These are phyloP conservation scores for Neocallimastix lanati DNA, from an alignment of 192 early-diverging fungal genomes.

Conservation along the genomic window DNA sequence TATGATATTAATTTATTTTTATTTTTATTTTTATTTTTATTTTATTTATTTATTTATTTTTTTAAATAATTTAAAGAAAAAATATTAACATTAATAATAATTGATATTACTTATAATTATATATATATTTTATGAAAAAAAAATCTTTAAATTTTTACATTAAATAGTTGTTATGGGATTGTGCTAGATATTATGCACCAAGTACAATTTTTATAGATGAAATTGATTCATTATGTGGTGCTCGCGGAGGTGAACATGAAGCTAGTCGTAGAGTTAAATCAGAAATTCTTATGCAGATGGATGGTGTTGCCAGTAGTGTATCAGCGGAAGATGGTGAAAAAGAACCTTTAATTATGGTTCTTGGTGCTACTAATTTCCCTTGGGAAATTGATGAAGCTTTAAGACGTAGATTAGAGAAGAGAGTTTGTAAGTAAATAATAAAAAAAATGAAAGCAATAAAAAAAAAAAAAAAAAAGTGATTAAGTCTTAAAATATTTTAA, in stretches of 20 bases:
- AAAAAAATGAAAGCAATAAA: constrained; percentile 1
- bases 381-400: constrained; percentile 51
- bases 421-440: constrained; percentile 25
- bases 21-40: too few relatives aligned
- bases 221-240: constrained; percentile 32
- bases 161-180: constrained; percentile 31
- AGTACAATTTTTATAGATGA: constrained; percentile 48
- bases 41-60: too few relatives aligned
- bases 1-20: constrained; percentile 3
- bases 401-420: constrained; percentile 35
- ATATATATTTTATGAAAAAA: too few relatives aligned
- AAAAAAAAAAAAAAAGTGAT: background rate
- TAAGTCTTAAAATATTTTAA: background rate
- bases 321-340: constrained; percentile 2
- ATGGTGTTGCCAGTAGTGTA: constrained; percentile 22
- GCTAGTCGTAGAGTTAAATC: constrained; percentile 25
- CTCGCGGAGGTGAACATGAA: constrained; percentile 16
- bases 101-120: too few relatives aligned
- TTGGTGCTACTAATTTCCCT: constrained; percentile 50
- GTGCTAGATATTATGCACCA: constrained; percentile 40
- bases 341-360: constrained; percentile 35
- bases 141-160: too few relatives aligned
- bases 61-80: too few relatives aligned
- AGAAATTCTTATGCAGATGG: constrained; percentile 49
- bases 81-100: too few relatives aligned